Evolutionary conservation across 768 basidiomycete genomes (phyloP).

Genomic region (Leucocoprinus birnbaumii): DNA sequence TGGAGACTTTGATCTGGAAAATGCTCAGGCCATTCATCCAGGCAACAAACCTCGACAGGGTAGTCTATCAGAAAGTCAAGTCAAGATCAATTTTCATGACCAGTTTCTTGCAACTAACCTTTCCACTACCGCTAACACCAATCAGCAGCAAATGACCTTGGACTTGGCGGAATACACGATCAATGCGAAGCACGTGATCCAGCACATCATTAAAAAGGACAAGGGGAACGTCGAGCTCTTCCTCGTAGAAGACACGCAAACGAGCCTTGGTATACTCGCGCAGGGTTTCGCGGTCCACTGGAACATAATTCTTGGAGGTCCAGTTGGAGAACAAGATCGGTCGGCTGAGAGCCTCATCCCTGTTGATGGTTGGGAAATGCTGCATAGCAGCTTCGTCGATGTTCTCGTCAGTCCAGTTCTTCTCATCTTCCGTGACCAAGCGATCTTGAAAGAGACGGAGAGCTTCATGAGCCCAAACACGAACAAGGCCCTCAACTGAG

Average conservation of each 20-base stretch:
- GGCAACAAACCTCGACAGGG: constrained; percentile 95
- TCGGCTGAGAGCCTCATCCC: constrained; percentile 78
- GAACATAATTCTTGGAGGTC: constrained; percentile 96
- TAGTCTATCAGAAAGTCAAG: too few relatives aligned
- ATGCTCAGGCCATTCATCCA: constrained; percentile 99
- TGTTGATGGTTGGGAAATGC: constrained; percentile 92
- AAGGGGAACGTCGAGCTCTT: constrained; percentile 95
- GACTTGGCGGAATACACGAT: constrained; percentile 97
- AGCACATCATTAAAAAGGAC: constrained; percentile 98
- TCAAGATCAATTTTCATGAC: too few relatives aligned
- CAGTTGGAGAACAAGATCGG: constrained; percentile 99
- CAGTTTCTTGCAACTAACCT: too few relatives aligned
- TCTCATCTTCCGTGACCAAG: constrained; percentile 90
- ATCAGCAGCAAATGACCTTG: constrained; percentile 97
- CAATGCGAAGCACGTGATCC: constrained; percentile 96
- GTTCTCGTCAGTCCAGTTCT: constrained; percentile 91
- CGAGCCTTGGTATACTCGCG: constrained; percentile 97
- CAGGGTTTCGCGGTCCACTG: constrained; percentile 89
- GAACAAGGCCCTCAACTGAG: constrained; percentile 90
- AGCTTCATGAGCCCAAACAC: constrained; percentile 98
- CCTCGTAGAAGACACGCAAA: constrained; percentile 97
- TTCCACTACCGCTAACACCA: constrained; percentile 97
- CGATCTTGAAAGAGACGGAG: constrained; percentile 97
- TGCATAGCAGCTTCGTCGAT: constrained; percentile 81
- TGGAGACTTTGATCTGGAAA: constrained; percentile 99